Evolutionary conservation across 768 basidiomycete species (phyloP).

Genomic region (Leccinellum rugosiceps): DNA sequence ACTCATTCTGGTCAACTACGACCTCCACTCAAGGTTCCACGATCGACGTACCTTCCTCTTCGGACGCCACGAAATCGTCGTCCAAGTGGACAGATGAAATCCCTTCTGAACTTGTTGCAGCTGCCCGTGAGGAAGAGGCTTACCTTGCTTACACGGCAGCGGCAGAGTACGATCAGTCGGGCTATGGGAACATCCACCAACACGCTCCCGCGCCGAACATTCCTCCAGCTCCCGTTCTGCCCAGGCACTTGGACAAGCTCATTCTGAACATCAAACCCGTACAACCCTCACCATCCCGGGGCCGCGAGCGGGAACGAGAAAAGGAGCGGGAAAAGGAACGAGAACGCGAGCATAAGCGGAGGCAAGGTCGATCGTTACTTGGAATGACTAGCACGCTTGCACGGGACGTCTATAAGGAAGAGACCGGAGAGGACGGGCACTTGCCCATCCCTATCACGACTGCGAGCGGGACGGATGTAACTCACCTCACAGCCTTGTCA

Average conservation of each 20-base stretch:
- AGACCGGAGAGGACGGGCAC: conserved; percentile 21
- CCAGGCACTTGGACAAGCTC: conserved; percentile 89
- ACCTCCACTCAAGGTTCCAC: conserved; percentile 33
- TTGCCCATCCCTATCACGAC: conserved; percentile 35
- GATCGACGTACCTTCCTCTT: conserved; percentile 24
- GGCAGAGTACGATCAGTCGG: conserved; percentile 32
- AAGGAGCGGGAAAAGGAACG: conserved; percentile 34
- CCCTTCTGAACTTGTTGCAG: conserved; percentile 73
- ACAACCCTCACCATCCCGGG: conserved; percentile 31
- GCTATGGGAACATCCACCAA: conserved; percentile 34
- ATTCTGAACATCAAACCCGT: conserved; percentile 65
- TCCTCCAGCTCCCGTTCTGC: conserved; percentile 84
- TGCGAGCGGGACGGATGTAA: conserved; percentile 38
- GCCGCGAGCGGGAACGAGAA: conserved; percentile 35
- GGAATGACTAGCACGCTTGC: conserved; percentile 35
- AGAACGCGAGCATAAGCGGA: conserved; percentile 31
- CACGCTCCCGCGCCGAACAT: conserved; percentile 67
- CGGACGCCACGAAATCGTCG: conserved; percentile 28
- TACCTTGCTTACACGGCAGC: conserved; percentile 48
- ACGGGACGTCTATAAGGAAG: conserved; percentile 25
- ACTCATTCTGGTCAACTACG: conserved; percentile 44
- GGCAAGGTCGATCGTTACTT: conserved; percentile 32
- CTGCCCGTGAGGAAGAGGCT: conserved; percentile 80
- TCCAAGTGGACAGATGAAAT: conserved; percentile 74
- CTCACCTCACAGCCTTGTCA: conserved; percentile 26